Conservation (phyloP, 805 yeast species). For the Yamadazyma paraphyllophila region DNA sequence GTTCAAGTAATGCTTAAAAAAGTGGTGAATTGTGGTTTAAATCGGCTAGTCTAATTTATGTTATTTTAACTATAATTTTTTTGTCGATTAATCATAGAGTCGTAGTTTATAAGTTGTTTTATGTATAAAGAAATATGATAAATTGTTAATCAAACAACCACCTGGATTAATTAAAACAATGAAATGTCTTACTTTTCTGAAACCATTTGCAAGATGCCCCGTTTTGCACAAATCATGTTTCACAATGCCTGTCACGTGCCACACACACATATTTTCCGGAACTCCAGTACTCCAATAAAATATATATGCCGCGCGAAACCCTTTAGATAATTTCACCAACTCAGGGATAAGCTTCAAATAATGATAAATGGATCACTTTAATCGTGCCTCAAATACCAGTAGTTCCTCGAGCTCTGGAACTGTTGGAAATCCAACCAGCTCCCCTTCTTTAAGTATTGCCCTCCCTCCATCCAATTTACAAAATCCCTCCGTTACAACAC, state of each 20-base stretch:
- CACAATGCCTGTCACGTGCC: neutral
- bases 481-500: neutral
- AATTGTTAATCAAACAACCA: neutral
- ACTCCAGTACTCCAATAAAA: neutral
- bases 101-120: too few species aligned
- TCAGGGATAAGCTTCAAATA: conserved; percentile 2
- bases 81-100: too few species aligned
- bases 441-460: neutral
- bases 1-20: neutral
- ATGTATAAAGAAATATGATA: neutral
- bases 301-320: conserved; percentile 4
- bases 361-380: conserved; percentile 11
- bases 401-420: neutral
- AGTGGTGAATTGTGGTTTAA: too few species aligned
- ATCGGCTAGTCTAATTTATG: too few species aligned
- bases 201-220: neutral
- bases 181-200: neutral
- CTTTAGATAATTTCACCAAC: neutral
- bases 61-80: too few species aligned
- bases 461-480: neutral
- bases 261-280: neutral
- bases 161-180: neutral
- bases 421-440: neutral
- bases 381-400: neutral
- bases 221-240: neutral